Evolutionary conservation across 306 rosid species (phyloP).

Genomic region (Ceratonia siliqua): DNA sequence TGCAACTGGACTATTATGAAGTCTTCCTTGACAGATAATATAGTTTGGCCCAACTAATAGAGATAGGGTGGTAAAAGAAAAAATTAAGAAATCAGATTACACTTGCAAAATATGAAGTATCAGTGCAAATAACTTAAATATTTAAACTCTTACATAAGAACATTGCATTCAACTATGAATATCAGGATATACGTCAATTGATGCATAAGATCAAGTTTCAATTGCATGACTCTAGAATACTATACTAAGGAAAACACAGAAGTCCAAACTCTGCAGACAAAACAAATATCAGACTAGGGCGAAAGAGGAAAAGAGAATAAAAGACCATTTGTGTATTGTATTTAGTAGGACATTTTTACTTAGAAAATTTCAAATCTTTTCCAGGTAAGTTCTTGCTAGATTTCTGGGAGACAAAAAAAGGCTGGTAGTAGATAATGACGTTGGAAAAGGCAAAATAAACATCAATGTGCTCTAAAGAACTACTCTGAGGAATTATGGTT

Average conservation of each 20-base stretch:
- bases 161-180: not conserved
- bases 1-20: slow-evolving; percentile 63
- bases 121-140: slow-evolving; percentile 17
- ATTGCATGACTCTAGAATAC: not conserved
- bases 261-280: not conserved
- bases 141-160: not conserved
- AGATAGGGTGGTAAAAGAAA: not conserved
- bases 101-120: not conserved
- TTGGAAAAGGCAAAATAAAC: not conserved
- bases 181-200: not conserved
- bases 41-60: slow-evolving; percentile 50
- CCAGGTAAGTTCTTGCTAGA: not conserved
- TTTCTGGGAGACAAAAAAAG: no score
- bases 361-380: no score
- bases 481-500: not conserved
- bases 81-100: slow-evolving; percentile 30
- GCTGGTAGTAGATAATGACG: not conserved
- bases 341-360: not conserved
- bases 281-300: not conserved
- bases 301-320: no score
- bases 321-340: no score
- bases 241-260: not conserved
- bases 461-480: not conserved
- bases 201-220: not conserved
- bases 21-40: slow-evolving; percentile 51